Evolutionary conservation across 768 basidiomycete genomes (phyloP).

Genomic region (Amanita jacksonii): DNA sequence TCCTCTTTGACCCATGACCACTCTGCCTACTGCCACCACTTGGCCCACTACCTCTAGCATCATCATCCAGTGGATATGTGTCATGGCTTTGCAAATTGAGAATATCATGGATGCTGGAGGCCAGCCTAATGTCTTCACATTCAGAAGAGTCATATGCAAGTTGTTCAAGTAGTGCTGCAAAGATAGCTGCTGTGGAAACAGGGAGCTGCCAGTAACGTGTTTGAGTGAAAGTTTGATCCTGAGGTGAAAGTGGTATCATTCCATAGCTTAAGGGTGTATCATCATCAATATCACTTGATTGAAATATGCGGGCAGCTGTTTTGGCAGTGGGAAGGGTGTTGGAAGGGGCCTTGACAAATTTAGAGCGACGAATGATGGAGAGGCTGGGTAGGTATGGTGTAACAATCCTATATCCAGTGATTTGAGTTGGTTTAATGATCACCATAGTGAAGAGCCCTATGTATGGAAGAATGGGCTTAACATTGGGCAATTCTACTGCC

Average conservation of each 20-base stretch:
- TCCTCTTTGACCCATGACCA: background rate
- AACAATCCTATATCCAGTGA: constrained; percentile 1
- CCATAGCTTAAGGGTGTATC: background rate
- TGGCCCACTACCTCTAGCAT: background rate
- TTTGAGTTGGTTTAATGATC: constrained; percentile 4
- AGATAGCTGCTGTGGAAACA: constrained; percentile 7
- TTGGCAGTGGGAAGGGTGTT: constrained; percentile 2
- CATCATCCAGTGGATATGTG: background rate
- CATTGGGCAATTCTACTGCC: constrained; percentile 6
- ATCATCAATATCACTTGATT: constrained; percentile 1
- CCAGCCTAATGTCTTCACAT: constrained; percentile 8
- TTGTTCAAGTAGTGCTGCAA: constrained; percentile 9
- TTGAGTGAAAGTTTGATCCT: constrained; percentile 7
- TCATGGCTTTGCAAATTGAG: background rate
- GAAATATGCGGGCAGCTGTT: constrained; percentile 7
- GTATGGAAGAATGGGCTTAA: constrained; percentile 6
- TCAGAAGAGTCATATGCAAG: constrained; percentile 2
- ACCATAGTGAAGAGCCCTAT: constrained; percentile 8
- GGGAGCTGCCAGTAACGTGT: constrained; percentile 10
- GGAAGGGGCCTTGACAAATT: constrained; percentile 3
- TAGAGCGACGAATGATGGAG: constrained; percentile 4
- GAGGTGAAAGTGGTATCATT: constrained; percentile 6
- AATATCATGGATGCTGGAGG: background rate
- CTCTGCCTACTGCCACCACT: constrained; percentile 5
- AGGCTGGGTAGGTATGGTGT: constrained; percentile 5